Evolutionary conservation across 179 eudicot genomes (phyloP).

Genomic region (Beta lomatogona): DNA sequence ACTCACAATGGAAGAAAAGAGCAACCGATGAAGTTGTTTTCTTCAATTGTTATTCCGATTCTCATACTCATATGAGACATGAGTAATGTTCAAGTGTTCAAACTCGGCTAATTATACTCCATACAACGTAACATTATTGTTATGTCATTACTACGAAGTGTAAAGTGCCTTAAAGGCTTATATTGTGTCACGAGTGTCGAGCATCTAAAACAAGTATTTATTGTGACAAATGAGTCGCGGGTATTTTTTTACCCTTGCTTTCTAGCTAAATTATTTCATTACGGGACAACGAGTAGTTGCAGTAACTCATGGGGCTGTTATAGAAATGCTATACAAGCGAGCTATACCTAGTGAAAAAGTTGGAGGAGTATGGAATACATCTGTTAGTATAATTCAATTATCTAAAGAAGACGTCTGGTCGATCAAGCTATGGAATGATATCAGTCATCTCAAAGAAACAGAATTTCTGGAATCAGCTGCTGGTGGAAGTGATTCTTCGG

Average conservation of each 20-base stretch:
- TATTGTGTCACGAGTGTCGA: too few relatives aligned
- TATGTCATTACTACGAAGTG: too few relatives aligned
- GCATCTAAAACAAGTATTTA: too few relatives aligned
- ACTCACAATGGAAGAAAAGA: too few relatives aligned
- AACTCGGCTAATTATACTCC: too few relatives aligned
- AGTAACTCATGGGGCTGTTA: constrained; percentile 80
- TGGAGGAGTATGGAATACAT: constrained; percentile 55
- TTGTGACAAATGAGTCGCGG: too few relatives aligned
- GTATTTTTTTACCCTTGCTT: not conserved
- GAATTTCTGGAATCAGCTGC: constrained; percentile 46
- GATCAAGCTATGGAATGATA: constrained; percentile 77
- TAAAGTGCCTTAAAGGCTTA: too few relatives aligned
- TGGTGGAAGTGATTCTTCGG: constrained; percentile 43
- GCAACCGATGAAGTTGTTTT: too few relatives aligned
- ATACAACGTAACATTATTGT: too few relatives aligned
- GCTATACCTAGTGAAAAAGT: constrained; percentile 41
- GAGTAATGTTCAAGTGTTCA: too few relatives aligned
- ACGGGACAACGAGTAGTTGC: constrained; percentile 71
- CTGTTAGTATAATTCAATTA: constrained; percentile 62
- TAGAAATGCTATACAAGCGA: constrained; percentile 59
- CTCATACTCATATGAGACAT: too few relatives aligned
- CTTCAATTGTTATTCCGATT: too few relatives aligned
- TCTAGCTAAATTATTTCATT: not conserved
- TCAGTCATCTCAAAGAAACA: constrained; percentile 51
- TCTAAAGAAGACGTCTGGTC: constrained; percentile 57